Evolutionary conservation across 139 green algal genomes (phyloP), one percentile per base, ranked within the genome.

Genomic region (Spirogloea muscicola): DNA sequence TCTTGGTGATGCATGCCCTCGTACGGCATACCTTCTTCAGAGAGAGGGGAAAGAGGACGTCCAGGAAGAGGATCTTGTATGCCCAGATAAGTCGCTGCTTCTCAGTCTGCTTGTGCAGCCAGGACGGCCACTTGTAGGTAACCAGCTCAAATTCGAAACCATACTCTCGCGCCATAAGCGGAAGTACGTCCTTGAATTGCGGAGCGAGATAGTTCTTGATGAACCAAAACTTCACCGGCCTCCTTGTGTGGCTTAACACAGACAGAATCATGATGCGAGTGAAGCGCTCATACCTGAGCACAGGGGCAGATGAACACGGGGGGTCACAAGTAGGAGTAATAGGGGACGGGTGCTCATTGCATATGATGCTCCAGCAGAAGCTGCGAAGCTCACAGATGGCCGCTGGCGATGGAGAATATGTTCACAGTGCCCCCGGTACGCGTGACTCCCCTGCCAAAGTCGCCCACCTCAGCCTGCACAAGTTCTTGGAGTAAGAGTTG

Each of bases 131-230:
- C 81, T 98, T 98, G 87, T 99, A 99, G 5, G 94, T 98, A 9
- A 99, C 89, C 64, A 97, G 90, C 79, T 90, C 85, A 49, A 89
- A 97, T 44, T 98, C 90, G 80, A 99, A 98, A 42, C 86, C 49
- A 43, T 83, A 80, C 44, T 77, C 48, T 3, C 49, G 31, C 5
- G 94, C 94, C 88, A 99, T 94, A 46, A 87, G 76, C 1, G 94
- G 94, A 13, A 99, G 80, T 51, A 95, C 91, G 33, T 84, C 55
- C 72, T 84, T 84, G 58, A 88, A 88, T 4, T 10, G 21, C 2
- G 94, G 94, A 5, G 84, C 93, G 87, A 98, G 94, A 88, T 98
- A 99, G 84, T 99, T 99, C 66, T 96, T 96, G 79, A 99, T 98
- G 78, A 99, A 96, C 94, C 94, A 99, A 74, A 99, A 97, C 85